These are phyloP conservation scores for Oleoguttula mirabilis DNA, from an alignment of 495 filamentous ascomycete genomes.

Conservation along the genomic window DNA sequence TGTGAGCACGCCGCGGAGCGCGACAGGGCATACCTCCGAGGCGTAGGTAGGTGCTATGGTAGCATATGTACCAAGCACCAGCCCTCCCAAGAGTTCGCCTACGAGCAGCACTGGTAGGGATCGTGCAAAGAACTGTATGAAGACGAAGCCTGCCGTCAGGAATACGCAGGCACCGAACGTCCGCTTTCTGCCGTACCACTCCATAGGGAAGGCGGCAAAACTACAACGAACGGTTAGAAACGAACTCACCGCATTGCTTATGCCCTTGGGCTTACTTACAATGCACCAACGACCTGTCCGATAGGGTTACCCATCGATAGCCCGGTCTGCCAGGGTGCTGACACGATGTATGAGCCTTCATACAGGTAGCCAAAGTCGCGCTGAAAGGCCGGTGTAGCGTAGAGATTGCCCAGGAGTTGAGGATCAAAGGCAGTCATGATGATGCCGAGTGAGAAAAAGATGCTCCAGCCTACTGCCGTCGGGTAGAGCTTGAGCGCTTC, in stretches of 20 bases:
- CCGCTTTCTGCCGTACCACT: constrained; percentile 27
- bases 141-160: constrained; percentile 34
- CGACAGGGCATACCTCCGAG: constrained; percentile 34
- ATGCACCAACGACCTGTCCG: constrained; percentile 26
- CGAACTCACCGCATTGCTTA: too few species aligned
- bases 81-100: constrained; percentile 27
- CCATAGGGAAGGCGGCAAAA: constrained; percentile 28
- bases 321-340: constrained; percentile 27
- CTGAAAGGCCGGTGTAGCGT: constrained; percentile 29
- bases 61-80: constrained; percentile 27
- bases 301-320: constrained; percentile 28
- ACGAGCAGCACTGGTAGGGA: constrained; percentile 29
- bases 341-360: constrained; percentile 24
- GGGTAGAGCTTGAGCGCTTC: constrained; percentile 39
- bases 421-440: constrained; percentile 17
- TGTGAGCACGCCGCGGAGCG: constrained; percentile 24
- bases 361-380: constrained; percentile 28
- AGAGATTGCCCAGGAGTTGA: constrained; percentile 26
- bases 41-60: constrained; percentile 32
- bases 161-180: constrained; percentile 28
- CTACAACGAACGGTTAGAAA: too few species aligned
- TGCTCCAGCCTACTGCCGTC: constrained; percentile 38
- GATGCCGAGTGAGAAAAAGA: constrained; percentile 16
- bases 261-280: too few species aligned
- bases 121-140: constrained; percentile 42